A percentile compares a stretch with the other conserved stretches of the same genome.
Conservation (phyloP, 768 basidiomycete genomes). For the Boletus rex-veris region DNA sequence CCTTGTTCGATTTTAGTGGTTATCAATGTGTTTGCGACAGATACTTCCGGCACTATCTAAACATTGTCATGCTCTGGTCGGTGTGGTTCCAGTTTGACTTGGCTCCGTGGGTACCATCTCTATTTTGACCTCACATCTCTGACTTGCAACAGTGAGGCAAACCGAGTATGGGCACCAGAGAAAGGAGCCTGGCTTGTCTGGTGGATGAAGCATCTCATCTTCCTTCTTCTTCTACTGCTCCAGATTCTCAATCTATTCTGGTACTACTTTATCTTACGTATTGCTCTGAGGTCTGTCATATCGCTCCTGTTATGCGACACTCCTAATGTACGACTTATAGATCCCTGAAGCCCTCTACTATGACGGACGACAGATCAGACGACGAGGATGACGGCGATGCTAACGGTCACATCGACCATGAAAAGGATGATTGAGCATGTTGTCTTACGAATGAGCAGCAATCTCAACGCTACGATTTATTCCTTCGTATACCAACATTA, state of each 20-base stretch:
- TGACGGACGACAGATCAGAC: constrained; percentile 78
- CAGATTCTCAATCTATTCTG: constrained; percentile 90
- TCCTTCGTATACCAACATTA: constrained; percentile 6
- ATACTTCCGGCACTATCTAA: constrained; percentile 92
- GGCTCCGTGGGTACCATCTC: constrained; percentile 57
- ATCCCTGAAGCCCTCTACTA: constrained; percentile 43
- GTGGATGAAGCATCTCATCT: constrained; percentile 86
- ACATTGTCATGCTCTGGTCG: constrained; percentile 82
- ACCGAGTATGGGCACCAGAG: constrained; percentile 54
- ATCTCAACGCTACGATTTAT: constrained; percentile 3
- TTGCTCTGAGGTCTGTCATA: constrained; percentile 60
- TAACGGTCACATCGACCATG: constrained; percentile 22
- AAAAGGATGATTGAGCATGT: constrained; percentile 31
- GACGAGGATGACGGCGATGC: constrained; percentile 58
- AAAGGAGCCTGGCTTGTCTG: constrained; percentile 64
- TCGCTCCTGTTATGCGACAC: neutral
- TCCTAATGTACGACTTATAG: constrained; percentile 35
- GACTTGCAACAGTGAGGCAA: constrained; percentile 41
- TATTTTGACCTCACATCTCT: neutral
- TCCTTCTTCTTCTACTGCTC: constrained; percentile 67
- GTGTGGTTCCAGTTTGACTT: constrained; percentile 77
- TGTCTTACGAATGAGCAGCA: constrained; percentile 1
- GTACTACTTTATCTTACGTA: constrained; percentile 82
- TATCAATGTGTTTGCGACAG: constrained; percentile 35
- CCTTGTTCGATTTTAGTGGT: neutral